These are phyloP conservation scores for Scytalidium sp. DNA, from an alignment of 2,329 filamentous ascomycete genomes.

Conservation along the genomic window DNA sequence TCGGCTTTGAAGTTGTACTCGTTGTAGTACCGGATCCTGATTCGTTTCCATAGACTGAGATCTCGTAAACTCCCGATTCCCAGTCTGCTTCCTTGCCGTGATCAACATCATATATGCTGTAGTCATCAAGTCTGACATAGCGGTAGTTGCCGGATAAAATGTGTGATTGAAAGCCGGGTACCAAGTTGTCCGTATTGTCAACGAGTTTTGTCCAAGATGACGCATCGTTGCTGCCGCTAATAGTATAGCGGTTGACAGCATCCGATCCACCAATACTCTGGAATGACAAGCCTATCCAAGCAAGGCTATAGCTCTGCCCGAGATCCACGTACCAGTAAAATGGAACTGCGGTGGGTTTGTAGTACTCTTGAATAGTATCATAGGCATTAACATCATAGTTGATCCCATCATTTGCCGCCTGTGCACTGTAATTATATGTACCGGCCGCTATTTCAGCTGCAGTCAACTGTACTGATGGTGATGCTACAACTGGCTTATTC, in stretches of 20 bases:
- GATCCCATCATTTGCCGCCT: constrained; percentile 4
- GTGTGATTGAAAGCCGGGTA: constrained; percentile 6
- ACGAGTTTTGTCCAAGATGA: constrained; percentile 1
- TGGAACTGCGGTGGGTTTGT: constrained; percentile 2
- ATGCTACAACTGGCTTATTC: constrained; percentile 4
- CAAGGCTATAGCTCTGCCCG: constrained; percentile 1
- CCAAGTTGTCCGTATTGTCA: constrained; percentile 5
- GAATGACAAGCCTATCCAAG: constrained; percentile 9
- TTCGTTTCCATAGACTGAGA: constrained; percentile 4
- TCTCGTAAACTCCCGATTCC: constrained; percentile 6
- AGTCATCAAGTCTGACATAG: constrained; percentile 4
- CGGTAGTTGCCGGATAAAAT: constrained; percentile 3
- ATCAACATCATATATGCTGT: constrained; percentile 6
- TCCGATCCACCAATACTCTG: constrained; percentile 6
- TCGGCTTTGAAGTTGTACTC: neutral
- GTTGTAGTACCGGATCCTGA: neutral
- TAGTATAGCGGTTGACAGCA: constrained; percentile 4
- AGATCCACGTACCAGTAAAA: constrained; percentile 9
- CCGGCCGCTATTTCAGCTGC: constrained; percentile 2
- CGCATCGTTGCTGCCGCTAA: constrained; percentile 4
- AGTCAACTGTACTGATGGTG: neutral
- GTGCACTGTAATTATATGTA: constrained; percentile 6
- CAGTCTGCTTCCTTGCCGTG: constrained; percentile 2
- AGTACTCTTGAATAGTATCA: constrained; percentile 5
- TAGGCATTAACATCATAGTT: constrained; percentile 6